Conservation (phyloP, 768 basidiomycete species). For the Fibroporia radiculosa region DNA sequence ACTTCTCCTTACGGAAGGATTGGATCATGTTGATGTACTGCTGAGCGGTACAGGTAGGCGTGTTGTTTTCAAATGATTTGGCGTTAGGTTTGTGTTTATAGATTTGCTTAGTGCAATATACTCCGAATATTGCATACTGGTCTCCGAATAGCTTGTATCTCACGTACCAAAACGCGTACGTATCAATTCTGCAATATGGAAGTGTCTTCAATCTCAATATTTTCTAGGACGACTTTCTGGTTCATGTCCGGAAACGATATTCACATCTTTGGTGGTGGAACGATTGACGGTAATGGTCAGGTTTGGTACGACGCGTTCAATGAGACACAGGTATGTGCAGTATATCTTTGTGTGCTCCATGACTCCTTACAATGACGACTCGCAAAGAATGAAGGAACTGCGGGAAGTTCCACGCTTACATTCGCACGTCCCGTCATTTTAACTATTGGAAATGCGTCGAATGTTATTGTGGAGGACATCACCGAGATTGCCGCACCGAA, state of each 20-base stretch:
- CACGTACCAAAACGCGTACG: slow-evolving; percentile 35
- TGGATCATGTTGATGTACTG: slow-evolving; percentile 31
- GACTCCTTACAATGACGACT: slow-evolving; percentile 24
- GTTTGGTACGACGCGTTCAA: slow-evolving; percentile 30
- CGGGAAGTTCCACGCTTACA: slow-evolving; percentile 33
- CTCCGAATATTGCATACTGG: slow-evolving; percentile 36
- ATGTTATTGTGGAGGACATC: slow-evolving; percentile 32
- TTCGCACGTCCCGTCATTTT: slow-evolving; percentile 39
- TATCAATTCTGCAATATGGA: background rate
- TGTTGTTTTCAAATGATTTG: too few species aligned
- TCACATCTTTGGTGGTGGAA: slow-evolving; percentile 36
- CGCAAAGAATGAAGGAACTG: slow-evolving; percentile 28
- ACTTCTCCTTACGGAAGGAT: slow-evolving; percentile 29
- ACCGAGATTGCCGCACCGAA: slow-evolving; percentile 32
- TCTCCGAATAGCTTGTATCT: slow-evolving; percentile 30
- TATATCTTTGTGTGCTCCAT: slow-evolving; percentile 22
- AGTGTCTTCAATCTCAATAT: background rate
- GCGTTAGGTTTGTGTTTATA: too few species aligned
- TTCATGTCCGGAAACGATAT: slow-evolving; percentile 29
- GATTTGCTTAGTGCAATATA: slow-evolving; percentile 23
- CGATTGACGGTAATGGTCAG: slow-evolving; percentile 41
- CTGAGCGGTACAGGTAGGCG: slow-evolving; percentile 28
- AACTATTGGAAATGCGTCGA: slow-evolving; percentile 35
- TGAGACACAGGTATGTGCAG: slow-evolving; percentile 14
- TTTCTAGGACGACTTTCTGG: slow-evolving; percentile 31